Evolutionary conservation across 2,329 filamentous ascomycete genomes (phyloP).

Genomic region (Penicillium sp.): DNA sequence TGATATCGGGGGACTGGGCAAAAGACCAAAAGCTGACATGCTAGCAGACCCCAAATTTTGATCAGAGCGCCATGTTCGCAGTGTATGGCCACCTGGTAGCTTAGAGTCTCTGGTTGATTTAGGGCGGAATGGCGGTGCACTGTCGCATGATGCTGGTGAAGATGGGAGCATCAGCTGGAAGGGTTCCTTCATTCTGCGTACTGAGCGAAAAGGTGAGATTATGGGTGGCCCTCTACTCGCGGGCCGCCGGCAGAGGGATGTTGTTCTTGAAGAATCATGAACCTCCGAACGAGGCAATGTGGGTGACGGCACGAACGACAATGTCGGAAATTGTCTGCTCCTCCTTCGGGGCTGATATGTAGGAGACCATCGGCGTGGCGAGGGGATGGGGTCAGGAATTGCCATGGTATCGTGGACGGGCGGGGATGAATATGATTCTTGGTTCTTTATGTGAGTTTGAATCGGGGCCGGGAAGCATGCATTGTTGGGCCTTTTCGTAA

Average conservation of each 20-base stretch:
- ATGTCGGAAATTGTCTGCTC: slow-evolving; percentile 32
- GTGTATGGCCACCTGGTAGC: slow-evolving; percentile 24
- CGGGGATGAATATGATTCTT: slow-evolving; percentile 19
- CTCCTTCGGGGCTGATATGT: slow-evolving; percentile 31
- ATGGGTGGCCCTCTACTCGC: slow-evolving; percentile 26
- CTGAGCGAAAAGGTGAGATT: slow-evolving; percentile 41
- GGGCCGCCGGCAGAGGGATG: slow-evolving; percentile 24
- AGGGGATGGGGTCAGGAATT: slow-evolving; percentile 19
- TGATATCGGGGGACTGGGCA: slow-evolving; percentile 40
- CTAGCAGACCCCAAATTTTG: slow-evolving; percentile 33
- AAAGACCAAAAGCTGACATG: slow-evolving; percentile 35
- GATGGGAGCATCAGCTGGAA: slow-evolving; percentile 38
- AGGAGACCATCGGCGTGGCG: slow-evolving; percentile 27
- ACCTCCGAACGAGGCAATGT: slow-evolving; percentile 29
- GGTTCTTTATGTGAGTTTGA: slow-evolving; percentile 23
- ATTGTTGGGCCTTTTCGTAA: slow-evolving; percentile 23
- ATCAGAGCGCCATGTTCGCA: slow-evolving; percentile 39
- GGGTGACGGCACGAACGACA: slow-evolving; percentile 37
- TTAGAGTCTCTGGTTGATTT: slow-evolving; percentile 17
- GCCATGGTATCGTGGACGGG: slow-evolving; percentile 20
- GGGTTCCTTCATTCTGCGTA: slow-evolving; percentile 41
- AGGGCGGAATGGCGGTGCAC: slow-evolving; percentile 16
- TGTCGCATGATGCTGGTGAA: slow-evolving; percentile 33
- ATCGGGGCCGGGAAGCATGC: slow-evolving; percentile 22
- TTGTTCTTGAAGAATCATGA: slow-evolving; percentile 30